Evolutionary conservation across 768 basidiomycete species (phyloP).

Genomic region (Mycena vitilis): DNA sequence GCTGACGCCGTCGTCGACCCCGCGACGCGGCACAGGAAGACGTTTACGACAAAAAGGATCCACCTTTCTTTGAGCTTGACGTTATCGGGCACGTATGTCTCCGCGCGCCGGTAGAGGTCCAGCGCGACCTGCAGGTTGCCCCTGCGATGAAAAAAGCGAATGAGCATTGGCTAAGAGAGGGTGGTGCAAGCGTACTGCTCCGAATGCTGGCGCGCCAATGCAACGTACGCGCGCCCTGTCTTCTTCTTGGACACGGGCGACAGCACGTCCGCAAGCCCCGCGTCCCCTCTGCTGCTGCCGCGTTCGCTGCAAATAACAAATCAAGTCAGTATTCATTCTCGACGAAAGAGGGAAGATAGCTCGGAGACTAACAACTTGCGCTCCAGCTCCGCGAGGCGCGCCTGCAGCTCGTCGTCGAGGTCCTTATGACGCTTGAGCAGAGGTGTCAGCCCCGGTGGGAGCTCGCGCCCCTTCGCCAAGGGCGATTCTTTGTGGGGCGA

Average conservation of each 20-base stretch:
- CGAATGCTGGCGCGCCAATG: constrained; percentile 82
- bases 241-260: constrained; percentile 85
- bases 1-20: constrained; percentile 4
- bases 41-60: constrained; percentile 76
- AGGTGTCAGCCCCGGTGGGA: constrained; percentile 66
- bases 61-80: constrained; percentile 89
- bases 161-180: constrained; percentile 1
- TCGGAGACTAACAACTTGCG: constrained; percentile 70
- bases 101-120: constrained; percentile 85
- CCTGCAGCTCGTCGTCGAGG: constrained; percentile 74
- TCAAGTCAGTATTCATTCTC: too few relatives aligned
- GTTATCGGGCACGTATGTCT: constrained; percentile 88
- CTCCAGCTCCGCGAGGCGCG: constrained; percentile 76
- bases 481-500: constrained; percentile 55
- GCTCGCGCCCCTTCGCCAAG: constrained; percentile 29
- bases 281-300: constrained; percentile 67
- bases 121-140: constrained; percentile 85
- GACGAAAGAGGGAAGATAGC: too few relatives aligned
- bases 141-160: constrained; percentile 50
- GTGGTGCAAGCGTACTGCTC: constrained; percentile 68
- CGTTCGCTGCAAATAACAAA: too few relatives aligned
- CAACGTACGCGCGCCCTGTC: constrained; percentile 86
- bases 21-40: constrained; percentile 70
- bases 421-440: constrained; percentile 74
- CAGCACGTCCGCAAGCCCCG: constrained; percentile 68